phyloP scores from a whole-genome alignment of 164 flowering plant species.

The Aristolochia californica region DNA sequence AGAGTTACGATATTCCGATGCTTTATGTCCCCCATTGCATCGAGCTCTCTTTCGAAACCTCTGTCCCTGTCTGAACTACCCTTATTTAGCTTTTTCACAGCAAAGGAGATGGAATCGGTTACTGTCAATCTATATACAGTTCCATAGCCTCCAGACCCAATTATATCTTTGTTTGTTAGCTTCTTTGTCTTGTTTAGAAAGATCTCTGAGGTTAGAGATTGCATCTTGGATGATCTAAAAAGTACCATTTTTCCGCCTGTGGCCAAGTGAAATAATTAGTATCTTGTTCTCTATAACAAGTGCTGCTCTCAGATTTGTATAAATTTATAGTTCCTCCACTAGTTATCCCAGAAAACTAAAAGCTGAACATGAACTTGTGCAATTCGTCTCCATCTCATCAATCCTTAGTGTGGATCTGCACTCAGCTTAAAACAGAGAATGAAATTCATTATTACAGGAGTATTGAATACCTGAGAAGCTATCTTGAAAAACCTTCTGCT shows the following conservation, averaged over 20 bases:
- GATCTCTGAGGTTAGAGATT: constrained; percentile 40
- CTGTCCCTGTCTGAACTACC: constrained; percentile 59
- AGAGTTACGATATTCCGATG: constrained; percentile 83
- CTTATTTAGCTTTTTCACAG: constrained; percentile 66
- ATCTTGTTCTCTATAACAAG: no score
- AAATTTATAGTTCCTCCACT: no score
- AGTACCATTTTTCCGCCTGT: constrained; percentile 86
- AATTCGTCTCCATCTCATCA: no score
- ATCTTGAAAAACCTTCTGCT: constrained; percentile 43
- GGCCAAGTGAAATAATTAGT: not conserved
- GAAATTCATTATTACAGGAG: not conserved
- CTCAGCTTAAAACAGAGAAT: no score
- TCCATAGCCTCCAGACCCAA: constrained; percentile 85
- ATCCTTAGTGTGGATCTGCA: no score
- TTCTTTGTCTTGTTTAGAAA: constrained; percentile 66
- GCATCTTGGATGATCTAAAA: constrained; percentile 50
- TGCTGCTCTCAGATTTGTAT: no score
- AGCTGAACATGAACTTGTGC: no score
- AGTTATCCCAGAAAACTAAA: no score
- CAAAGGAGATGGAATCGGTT: constrained; percentile 49
- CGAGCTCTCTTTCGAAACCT: constrained; percentile 85
- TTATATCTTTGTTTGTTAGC: constrained; percentile 66
- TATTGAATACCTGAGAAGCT: constrained; percentile 38
- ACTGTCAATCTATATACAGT: constrained; percentile 56
- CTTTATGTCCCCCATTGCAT: constrained; percentile 91